Conservation (phyloP, 164 flowering plant species). For the Liquidambar formosana region DNA sequence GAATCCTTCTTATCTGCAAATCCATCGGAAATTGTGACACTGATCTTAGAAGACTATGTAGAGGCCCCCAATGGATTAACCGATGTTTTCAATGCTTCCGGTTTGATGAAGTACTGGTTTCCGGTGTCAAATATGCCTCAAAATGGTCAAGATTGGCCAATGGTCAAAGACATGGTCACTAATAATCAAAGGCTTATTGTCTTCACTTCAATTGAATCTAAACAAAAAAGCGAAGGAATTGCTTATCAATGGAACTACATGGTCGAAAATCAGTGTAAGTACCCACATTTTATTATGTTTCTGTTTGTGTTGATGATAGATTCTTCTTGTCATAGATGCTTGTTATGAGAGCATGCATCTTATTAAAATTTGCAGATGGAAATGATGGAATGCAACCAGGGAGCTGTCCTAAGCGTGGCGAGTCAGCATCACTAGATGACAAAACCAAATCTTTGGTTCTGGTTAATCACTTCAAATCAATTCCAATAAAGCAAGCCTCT, state of each 20-base stretch:
- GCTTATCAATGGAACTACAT: slow-evolving; percentile 86
- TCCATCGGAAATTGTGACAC: slow-evolving; percentile 61
- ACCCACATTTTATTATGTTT: background rate
- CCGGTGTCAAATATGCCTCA: slow-evolving; percentile 68
- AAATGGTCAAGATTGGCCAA: slow-evolving; percentile 75
- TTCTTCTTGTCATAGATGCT: background rate
- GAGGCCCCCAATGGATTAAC: slow-evolving; percentile 57
- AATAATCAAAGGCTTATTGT: slow-evolving; percentile 63
- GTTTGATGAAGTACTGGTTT: slow-evolving; percentile 76
- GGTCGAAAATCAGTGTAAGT: slow-evolving; percentile 76
- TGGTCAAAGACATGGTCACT: slow-evolving; percentile 64
- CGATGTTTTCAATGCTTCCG: slow-evolving; percentile 55
- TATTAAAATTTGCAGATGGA: slow-evolving; percentile 45
- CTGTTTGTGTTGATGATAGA: no score
- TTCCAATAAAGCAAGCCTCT: slow-evolving; percentile 37
- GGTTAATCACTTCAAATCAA: slow-evolving; percentile 49
- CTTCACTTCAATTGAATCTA: slow-evolving; percentile 59
- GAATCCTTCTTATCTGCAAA: slow-evolving; percentile 47
- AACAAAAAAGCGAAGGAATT: slow-evolving; percentile 68
- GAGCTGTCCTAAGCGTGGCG: slow-evolving; percentile 49
- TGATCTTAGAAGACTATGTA: slow-evolving; percentile 82
- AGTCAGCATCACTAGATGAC: slow-evolving; percentile 47
- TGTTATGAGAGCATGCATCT: background rate
- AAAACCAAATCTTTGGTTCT: slow-evolving; percentile 56
- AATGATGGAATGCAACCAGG: slow-evolving; percentile 52